These are phyloP conservation scores for Xerocomellus chrysenteron DNA, from an alignment of 768 basidiomycete species.

Conservation along the genomic window DNA sequence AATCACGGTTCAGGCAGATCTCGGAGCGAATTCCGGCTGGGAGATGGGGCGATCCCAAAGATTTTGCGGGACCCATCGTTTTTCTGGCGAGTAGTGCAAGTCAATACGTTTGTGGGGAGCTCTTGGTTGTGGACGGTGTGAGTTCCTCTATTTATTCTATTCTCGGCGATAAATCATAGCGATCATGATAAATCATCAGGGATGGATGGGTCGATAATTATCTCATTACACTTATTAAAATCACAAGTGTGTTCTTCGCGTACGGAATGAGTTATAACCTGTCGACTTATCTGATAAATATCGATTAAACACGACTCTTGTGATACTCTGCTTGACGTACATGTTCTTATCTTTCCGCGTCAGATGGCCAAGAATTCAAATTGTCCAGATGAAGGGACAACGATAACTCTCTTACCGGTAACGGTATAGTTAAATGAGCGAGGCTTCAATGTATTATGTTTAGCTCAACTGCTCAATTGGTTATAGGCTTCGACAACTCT, in stretches of 20 bases:
- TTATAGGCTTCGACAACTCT: not conserved
- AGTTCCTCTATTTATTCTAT: conserved; percentile 29
- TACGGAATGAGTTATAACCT: conserved; percentile 1
- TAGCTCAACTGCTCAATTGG: not conserved
- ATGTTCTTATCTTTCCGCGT: conserved; percentile 6
- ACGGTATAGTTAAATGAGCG: not conserved
- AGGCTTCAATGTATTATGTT: not conserved
- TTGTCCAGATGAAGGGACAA: conserved; percentile 5
- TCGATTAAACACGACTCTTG: not conserved
- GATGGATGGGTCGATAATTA: conserved; percentile 57
- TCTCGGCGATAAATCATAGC: not conserved
- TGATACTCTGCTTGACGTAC: conserved; percentile 17
- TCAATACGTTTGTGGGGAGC: conserved; percentile 69
- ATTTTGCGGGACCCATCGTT: conserved; percentile 67
- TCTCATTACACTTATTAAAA: not conserved
- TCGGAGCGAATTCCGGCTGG: conserved; percentile 69
- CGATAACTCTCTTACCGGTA: not conserved
- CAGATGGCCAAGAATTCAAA: conserved; percentile 3
- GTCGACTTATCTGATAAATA: not conserved
- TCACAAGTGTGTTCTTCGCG: not conserved
- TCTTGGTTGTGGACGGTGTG: conserved; percentile 67
- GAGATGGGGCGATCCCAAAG: conserved; percentile 63
- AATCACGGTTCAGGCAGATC: conserved; percentile 61
- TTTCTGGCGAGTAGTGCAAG: conserved; percentile 65
- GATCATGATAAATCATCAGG: conserved; percentile 36